Evolutionary conservation across 176 grass and related monocot species (phyloP), one percentile per base, ranked within the genome.

Genomic region (Triticum urartu): DNA sequence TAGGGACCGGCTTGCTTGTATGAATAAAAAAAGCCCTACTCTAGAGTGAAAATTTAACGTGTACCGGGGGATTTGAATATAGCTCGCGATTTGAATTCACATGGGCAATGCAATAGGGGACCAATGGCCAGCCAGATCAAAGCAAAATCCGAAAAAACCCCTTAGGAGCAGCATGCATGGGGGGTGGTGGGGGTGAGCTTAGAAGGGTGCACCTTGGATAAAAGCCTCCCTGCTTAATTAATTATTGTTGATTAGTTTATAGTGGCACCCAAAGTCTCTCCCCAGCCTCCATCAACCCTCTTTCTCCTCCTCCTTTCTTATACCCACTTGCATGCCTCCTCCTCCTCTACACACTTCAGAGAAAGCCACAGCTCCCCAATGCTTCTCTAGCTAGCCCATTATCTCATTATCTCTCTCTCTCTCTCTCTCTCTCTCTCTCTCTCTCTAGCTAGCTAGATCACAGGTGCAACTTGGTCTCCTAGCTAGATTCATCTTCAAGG

Each of bases 231-330:
- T 72, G 33, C 39, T 79, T 32, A n/a, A 34, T 59, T 59, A 59
- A 59, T n/a, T 59, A 59, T 59, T 59, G 24, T 43, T 68, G 68
- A 39, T 63, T 84, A 84, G 33, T 66, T 83, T 82, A 58, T 63
- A 65, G 47, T 83, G 85, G 35, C 81, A 62, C 69, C 76, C 30
- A 84, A 87, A 85, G 77, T 85, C 91, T 87, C 71, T 77, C 77
- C 47, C 69, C 72, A 20, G 32, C 38, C 87, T 79, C 72, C 67
- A 36, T 63, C 80, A 68, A 86, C 66, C 25, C 72, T 86, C 87
- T 83, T 86, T 66, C 72, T 40, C 40, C 79, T 87, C 86, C 64
- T 72, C 62, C 78, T 76, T 83, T 89, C 83, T 87, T 84, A 66
- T 79, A 84, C 87, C 82, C 86, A 88, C 86, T 72, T 91, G 77